A percentile compares a stretch with the other conserved stretches of the same genome.
phyloP scores from a whole-genome alignment of 1,139 yeast genomes.

The Lodderomyces elongisporus region DNA sequence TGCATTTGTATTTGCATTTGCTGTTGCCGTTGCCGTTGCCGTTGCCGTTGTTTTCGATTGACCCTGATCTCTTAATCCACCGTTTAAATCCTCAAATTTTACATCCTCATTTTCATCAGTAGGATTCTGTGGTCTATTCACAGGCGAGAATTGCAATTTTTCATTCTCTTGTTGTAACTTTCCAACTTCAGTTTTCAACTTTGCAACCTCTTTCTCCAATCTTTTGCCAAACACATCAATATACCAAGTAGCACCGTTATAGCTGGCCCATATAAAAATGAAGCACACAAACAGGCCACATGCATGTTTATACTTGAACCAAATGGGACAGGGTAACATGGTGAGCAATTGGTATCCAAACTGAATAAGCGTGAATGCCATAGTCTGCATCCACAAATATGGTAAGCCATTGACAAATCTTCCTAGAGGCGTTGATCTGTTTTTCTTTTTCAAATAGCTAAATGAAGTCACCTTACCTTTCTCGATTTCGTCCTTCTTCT shows the following conservation, averaged over 20 bases:
- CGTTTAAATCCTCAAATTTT: constrained; percentile 3
- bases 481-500: constrained; percentile 72
- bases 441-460: constrained; percentile 71
- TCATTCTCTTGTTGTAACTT: constrained; percentile 54
- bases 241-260: constrained; percentile 93
- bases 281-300: constrained; percentile 65
- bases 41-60: background rate
- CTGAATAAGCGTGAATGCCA: constrained; percentile 83
- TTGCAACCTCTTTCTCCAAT: constrained; percentile 74
- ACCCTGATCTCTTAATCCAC: background rate
- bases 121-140: constrained; percentile 13
- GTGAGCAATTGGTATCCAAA: constrained; percentile 83
- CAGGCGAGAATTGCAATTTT: constrained; percentile 22
- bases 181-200: constrained; percentile 64
- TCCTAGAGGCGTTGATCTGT: constrained; percentile 64
- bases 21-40: background rate
- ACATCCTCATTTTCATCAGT: constrained; percentile 4
- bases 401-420: constrained; percentile 77
- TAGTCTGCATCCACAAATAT: constrained; percentile 72
- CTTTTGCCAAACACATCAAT: constrained; percentile 86
- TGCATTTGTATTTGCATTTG: too few species aligned
- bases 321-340: constrained; percentile 83
- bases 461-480: constrained; percentile 87
- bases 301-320: constrained; percentile 66
- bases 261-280: constrained; percentile 75